A percentile compares a stretch with the other conserved stretches of the same genome.
These are phyloP conservation scores for Chloris gayana DNA, from an alignment of 176 grass and related monocot genomes.

Conservation along the genomic window DNA sequence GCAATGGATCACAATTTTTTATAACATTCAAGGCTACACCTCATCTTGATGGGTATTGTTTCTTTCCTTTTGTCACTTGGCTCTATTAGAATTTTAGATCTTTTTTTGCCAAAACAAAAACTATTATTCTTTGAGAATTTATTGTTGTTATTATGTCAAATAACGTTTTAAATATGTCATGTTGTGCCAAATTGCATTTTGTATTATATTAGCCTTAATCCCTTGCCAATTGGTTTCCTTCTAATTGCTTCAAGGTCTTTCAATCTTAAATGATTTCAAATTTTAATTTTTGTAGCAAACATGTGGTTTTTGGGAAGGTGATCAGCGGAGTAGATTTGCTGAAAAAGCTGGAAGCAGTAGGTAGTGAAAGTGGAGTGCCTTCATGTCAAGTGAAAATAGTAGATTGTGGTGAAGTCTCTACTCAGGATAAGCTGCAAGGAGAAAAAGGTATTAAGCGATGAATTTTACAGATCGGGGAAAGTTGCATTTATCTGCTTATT, in stretches of 20 bases:
- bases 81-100: constrained; percentile 1
- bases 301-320: constrained; percentile 82
- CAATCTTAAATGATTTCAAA: constrained; percentile 23
- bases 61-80: constrained; percentile 19
- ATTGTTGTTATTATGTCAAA: not conserved
- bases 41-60: constrained; percentile 71
- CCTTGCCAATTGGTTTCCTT: not conserved
- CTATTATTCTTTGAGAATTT: not conserved
- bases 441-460: constrained; percentile 52
- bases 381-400: constrained; percentile 60
- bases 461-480: constrained; percentile 16
- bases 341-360: constrained; percentile 65
- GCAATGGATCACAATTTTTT: constrained; percentile 74
- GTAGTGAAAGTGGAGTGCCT: constrained; percentile 52
- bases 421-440: constrained; percentile 41
- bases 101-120: not conserved
- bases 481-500: constrained; percentile 14
- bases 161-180: not conserved
- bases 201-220: not conserved
- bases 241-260: constrained; percentile 3
- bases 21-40: constrained; percentile 61
- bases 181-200: not conserved
- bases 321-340: constrained; percentile 51
- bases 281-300: constrained; percentile 61
- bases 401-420: constrained; percentile 69